These are phyloP conservation scores for Ceratobasidium sp. DNA, from an alignment of 1,284 basidiomycete species.

Conservation along the genomic window DNA sequence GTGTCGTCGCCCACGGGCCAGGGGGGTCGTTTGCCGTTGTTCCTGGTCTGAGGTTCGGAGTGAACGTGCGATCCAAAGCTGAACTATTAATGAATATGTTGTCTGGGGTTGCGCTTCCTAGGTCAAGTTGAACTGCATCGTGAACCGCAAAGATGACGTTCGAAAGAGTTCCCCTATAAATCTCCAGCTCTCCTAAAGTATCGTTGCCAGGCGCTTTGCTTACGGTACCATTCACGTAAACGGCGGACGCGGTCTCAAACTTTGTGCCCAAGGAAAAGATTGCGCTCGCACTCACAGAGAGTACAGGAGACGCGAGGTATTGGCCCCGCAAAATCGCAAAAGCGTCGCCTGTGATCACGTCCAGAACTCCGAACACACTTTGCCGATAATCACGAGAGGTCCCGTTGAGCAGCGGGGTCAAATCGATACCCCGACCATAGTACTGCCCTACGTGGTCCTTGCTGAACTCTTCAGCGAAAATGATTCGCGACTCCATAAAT, in stretches of 20 bases:
- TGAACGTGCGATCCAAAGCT: neutral
- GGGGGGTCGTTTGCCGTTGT: no score
- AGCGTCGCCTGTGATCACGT: conserved; percentile 29
- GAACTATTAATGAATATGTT: conserved; percentile 11
- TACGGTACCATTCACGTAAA: neutral
- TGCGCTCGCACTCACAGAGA: conserved; percentile 9
- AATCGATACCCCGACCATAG: neutral
- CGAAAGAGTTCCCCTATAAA: conserved; percentile 9
- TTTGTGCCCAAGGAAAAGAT: neutral
- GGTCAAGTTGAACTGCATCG: conserved; percentile 24
- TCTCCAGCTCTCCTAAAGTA: neutral
- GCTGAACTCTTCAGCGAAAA: conserved; percentile 8
- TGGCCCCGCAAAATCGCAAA: conserved; percentile 9
- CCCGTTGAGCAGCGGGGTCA: neutral
- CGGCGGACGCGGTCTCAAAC: neutral
- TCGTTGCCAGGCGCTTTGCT: neutral
- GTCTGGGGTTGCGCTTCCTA: neutral
- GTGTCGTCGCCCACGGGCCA: no score
- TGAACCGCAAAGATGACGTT: conserved; percentile 1
- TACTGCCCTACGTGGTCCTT: conserved; percentile 14
- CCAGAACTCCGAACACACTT: conserved; percentile 16
- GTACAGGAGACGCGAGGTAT: neutral
- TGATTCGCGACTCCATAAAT: conserved; percentile 7
- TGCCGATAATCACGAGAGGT: conserved; percentile 24
- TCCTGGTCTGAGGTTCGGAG: neutral